Evolutionary conservation across 805 yeast genomes (phyloP), one percentile per base, ranked within the genome.

Genomic region (Candida lessepsii): DNA sequence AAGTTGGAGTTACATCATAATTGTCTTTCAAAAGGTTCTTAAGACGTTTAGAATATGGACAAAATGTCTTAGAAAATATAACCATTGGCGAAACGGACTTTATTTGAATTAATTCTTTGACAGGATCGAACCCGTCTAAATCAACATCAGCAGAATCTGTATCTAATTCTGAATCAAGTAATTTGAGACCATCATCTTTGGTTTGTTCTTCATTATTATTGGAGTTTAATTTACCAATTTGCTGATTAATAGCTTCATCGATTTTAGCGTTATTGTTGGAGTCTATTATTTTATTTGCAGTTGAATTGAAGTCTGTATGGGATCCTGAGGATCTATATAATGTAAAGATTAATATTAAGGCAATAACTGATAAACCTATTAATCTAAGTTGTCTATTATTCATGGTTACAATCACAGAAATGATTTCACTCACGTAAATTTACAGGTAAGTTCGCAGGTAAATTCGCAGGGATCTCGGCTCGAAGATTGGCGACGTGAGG

Each of bases 41-140:
- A 53, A 90, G 73, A 40, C 69, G 71, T 54, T 74, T 76, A 15
- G 95, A 85, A 61, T 70, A 87, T 21, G 96, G 97, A 65, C 96
- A 86, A 54, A 67, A 60, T 2, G 70, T 50, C 45, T 69, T 69
- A 40, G 69, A 81, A 50, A 80, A 79, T 4, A 86, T 63, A 13
- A 80, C 75, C 54, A 85, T 76, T 13, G 95, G 93, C 1, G 86
- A 70, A 32, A 78, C 48, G 6, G 72, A 49, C 39, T 89, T 55
- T 24, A 86, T 83, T 38, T 70, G 72, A 29, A 73, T 60, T 45
- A 80, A 78, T 40, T 59, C 73, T 35, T 59, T 53, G 11, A 58
- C 65, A 2, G 71, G 64, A 50, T 67, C 71, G 39, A 58, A 67
- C 9, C 32, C 49, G 27, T 15, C 39, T 25, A 39, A 24, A 14